These are phyloP conservation scores for Yamadazyma diospyri DNA, from an alignment of 1,139 yeast species.

Conservation along the genomic window DNA sequence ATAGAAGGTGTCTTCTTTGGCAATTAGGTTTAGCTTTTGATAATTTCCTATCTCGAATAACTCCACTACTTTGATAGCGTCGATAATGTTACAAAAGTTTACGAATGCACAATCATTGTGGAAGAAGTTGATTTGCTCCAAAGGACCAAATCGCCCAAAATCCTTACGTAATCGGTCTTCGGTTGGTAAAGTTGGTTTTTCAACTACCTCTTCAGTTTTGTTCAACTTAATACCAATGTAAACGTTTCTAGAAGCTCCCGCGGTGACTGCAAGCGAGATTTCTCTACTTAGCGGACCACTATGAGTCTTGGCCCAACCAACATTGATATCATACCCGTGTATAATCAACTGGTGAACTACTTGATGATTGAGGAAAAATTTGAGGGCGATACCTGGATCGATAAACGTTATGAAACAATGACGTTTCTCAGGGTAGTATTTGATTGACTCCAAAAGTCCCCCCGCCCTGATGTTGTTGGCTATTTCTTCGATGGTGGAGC, in stretches of 20 bases:
- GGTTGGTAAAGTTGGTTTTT: conserved; percentile 25
- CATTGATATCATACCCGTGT: conserved; percentile 43
- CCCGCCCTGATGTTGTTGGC: conserved; percentile 50
- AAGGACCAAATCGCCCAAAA: conserved; percentile 37
- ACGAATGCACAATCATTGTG: conserved; percentile 47
- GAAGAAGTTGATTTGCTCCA: conserved; percentile 47
- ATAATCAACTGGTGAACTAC: conserved; percentile 44
- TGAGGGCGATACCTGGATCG: conserved; percentile 40
- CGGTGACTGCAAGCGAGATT: conserved; percentile 42
- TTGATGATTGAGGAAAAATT: conserved; percentile 43
- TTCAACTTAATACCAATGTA: conserved; percentile 39
- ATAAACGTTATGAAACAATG: conserved; percentile 46
- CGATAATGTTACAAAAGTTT: conserved; percentile 39
- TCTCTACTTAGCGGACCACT: conserved; percentile 40
- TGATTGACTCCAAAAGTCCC: conserved; percentile 43
- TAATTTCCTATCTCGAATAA: conserved; percentile 24
- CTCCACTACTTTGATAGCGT: conserved; percentile 37
- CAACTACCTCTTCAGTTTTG: conserved; percentile 12
- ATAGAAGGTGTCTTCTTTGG: conserved; percentile 31
- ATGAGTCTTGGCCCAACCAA: conserved; percentile 47
- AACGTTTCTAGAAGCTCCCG: conserved; percentile 49
- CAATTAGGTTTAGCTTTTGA: conserved; percentile 18
- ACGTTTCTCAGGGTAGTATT: conserved; percentile 32
- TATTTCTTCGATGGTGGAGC: conserved; percentile 45
- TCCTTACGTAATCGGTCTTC: conserved; percentile 42